Conservation (phyloP, 371 early-diverging fungal genomes). For the Haplosporangium sp. region DNA sequence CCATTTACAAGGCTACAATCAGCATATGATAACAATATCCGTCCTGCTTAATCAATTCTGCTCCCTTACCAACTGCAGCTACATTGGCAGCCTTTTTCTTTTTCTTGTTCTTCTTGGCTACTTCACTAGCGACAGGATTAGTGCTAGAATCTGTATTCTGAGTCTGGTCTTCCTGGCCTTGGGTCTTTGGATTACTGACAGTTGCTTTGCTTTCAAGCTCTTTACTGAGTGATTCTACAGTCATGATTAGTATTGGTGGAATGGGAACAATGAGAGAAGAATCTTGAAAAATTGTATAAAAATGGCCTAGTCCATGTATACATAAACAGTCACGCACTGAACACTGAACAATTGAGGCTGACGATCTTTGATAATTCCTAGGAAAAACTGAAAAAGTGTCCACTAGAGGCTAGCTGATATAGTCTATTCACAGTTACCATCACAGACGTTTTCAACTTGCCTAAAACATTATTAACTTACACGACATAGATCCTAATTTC, state of each 20-base stretch:
- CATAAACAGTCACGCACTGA: not conserved
- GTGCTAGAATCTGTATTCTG: slow-evolving; percentile 9
- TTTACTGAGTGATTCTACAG: slow-evolving; percentile 26
- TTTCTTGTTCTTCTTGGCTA: slow-evolving; percentile 48
- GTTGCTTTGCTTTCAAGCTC: slow-evolving; percentile 25
- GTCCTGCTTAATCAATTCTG: not conserved
- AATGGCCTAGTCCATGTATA: not conserved
- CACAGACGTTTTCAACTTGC: too few species aligned
- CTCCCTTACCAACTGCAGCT: slow-evolving; percentile 29
- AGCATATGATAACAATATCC: not conserved
- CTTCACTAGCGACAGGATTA: slow-evolving; percentile 9
- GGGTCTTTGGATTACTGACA: slow-evolving; percentile 6
- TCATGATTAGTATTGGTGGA: slow-evolving; percentile 16
- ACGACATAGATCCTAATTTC: too few species aligned
- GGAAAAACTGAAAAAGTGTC: not conserved
- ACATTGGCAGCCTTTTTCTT: slow-evolving; percentile 41
- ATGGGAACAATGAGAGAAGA: slow-evolving; percentile 1
- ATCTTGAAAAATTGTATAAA: not conserved
- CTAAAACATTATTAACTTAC: too few species aligned
- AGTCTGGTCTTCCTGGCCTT: slow-evolving; percentile 18
- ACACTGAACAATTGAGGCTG: too few species aligned
- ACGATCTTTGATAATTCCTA: not conserved
- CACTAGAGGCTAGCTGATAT: too few species aligned
- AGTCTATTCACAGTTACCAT: too few species aligned
- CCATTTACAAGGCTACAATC: not conserved